Evolutionary conservation across 2,329 filamentous ascomycete species (phyloP), one percentile per base, ranked within the genome.

Genomic region (Pseudogymnoascus sp.): DNA sequence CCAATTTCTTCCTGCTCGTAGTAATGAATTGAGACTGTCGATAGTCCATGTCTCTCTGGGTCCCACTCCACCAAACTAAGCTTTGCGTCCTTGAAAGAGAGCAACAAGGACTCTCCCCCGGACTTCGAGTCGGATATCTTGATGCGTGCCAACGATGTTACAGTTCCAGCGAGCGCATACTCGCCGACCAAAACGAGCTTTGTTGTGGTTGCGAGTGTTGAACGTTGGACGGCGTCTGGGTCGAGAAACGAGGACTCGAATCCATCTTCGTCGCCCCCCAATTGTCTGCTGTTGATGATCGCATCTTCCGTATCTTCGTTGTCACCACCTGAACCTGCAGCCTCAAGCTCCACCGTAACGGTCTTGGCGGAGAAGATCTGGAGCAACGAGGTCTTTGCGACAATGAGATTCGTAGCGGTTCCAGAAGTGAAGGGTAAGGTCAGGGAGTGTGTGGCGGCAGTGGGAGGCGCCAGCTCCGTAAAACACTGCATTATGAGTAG

Each of bases 31-130:
- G 93, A 97, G 67, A 95, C 85, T 62, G 93, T 97, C 70, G 89
- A 87, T 70, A 97, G 87, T 61, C 85, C 84, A 75, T 90, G 83
- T 68, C 85, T 86, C 73, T 89, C 86, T 7, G 91, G 87, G 73
- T 97, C 91, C 95, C 95, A 99, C 78, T 97, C 91, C 63, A 96
- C 82, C 75, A 99, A 81, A 75, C 90, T 96, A 72, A 97, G 83
- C 77, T 96, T 96, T 44, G 95, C 95, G 77, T 96, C 92, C 72
- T 89, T 89, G 76, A 93, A 89, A 0, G 91, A 89, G 64, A 97
- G 76, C 63, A 99, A 79, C 63, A 99, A 81, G 56, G 89, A 89
- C 66, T 97, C 91, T 64, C 90, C 93, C 16, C 90, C 91, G 21
- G 89, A 91, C 69, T 87, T 89, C 8, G 89, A 89, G 59, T 85